Conservation (phyloP, 345 rosid genomes). For the Bretschneidera sinensis region DNA sequence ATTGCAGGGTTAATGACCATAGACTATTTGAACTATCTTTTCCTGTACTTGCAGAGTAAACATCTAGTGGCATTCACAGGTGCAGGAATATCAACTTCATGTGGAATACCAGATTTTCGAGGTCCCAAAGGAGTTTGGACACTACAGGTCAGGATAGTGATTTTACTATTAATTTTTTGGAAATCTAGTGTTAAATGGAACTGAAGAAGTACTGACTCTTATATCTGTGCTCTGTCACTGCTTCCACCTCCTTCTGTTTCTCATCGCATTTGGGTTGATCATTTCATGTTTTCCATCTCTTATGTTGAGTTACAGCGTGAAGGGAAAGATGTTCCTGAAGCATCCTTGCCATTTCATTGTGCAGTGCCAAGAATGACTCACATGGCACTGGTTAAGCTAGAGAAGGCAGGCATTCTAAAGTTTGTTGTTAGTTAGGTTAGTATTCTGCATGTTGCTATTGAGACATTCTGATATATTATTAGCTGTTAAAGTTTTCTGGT, state of each 20-base stretch:
- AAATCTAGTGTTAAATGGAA: background rate
- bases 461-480: background rate
- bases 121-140: slow-evolving; percentile 99
- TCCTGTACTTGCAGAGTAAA: slow-evolving; percentile 80
- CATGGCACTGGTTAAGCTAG: slow-evolving; percentile 92
- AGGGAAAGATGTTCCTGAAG: slow-evolving; percentile 82
- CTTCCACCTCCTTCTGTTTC: no score
- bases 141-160: slow-evolving; percentile 52
- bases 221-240: background rate
- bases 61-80: slow-evolving; percentile 97
- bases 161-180: slow-evolving; percentile 4
- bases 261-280: no score
- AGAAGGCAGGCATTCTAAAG: slow-evolving; percentile 80
- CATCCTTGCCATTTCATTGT: slow-evolving; percentile 95
- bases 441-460: slow-evolving; percentile 11
- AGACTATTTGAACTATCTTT: no score
- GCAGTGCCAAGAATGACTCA: slow-evolving; percentile 97
- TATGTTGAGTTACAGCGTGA: no score
- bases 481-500: background rate
- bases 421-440: slow-evolving; percentile 80
- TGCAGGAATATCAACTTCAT: slow-evolving; percentile 97
- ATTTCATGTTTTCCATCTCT: no score
- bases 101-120: slow-evolving; percentile 97
- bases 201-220: no score
- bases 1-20: no score